Conservation (phyloP, 2,329 filamentous ascomycete species). For the Rutstroemia sp. region DNA sequence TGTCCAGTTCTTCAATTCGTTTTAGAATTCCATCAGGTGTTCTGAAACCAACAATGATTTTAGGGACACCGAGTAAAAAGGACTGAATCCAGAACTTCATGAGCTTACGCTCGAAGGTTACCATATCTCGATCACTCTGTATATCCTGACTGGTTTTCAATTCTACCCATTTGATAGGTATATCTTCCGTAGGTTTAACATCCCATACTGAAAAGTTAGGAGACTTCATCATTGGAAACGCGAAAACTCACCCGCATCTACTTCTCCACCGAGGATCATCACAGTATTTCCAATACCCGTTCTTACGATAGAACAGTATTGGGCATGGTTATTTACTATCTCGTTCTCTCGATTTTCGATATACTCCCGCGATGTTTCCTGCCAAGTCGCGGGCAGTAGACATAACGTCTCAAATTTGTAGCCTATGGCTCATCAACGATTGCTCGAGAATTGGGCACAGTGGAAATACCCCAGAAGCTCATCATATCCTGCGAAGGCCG, state of each 20-base stretch:
- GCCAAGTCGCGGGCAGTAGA: constrained; percentile 69
- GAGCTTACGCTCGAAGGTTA: constrained; percentile 81
- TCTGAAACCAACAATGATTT: constrained; percentile 85
- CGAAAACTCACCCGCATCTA: constrained; percentile 63
- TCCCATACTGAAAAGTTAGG: constrained; percentile 60
- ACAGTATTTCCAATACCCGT: constrained; percentile 73
- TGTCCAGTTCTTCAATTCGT: constrained; percentile 71
- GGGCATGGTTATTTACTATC: constrained; percentile 78
- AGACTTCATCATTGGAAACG: neutral
- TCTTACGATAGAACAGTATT: constrained; percentile 91
- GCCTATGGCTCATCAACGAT: constrained; percentile 42
- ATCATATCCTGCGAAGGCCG: constrained; percentile 68
- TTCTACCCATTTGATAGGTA: constrained; percentile 86
- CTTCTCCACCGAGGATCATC: constrained; percentile 83
- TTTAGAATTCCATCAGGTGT: constrained; percentile 63
- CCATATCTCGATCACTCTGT: constrained; percentile 55
- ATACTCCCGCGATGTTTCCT: constrained; percentile 60
- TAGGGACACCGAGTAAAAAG: constrained; percentile 86
- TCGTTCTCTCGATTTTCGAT: constrained; percentile 70
- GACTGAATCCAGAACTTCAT: constrained; percentile 97
- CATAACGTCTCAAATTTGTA: constrained; percentile 95
- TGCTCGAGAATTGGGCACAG: neutral
- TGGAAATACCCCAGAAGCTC: constrained; percentile 76
- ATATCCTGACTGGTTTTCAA: constrained; percentile 83
- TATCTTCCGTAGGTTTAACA: constrained; percentile 56